Base-by-base conservation (phyloP, 352 stramenopile genomes). In the Globisporangium solare region DNA sequence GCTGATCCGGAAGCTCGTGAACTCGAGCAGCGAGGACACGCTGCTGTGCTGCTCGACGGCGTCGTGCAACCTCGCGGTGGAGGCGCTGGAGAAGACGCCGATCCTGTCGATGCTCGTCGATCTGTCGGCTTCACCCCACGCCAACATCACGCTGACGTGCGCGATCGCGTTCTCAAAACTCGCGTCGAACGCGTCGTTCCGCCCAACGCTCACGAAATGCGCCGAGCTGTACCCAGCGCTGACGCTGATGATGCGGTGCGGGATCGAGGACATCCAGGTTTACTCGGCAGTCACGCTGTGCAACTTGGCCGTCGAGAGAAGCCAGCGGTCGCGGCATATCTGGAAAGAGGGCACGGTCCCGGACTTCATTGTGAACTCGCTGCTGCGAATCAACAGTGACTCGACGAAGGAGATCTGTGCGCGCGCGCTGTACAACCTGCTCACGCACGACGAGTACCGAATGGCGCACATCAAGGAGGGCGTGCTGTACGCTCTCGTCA, bases 311-410 rank as follows among this genome's bases (percentile, higher is more conserved):
- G 84, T 89, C 10, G 83, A 92, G 59, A 71, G 73, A 32, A 74
- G 68, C 0, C 66, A 85, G 41, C 74, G 83, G 1, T 74, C 73
- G 24, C 74, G 74, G 6, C 73, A 89, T 60, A 83, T 96, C 27
- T 94, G 83, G 83, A 89, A 88, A 50, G 83, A 94, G 75, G 83
- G 83, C 37, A 94, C 83, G 0, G 82, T 94, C 24, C 79, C 80
- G 10, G 86, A 96, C 66, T 95, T 96, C 42, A 93, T 96, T 49
- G 87, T 95, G 51, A 96, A 95, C 59, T 88, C 85, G 14, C 66
- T 96, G 31, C 61, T 96, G 39, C 83, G 87, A 12, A 94, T 94
- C 67, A 96, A 96, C 67, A 93, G 79, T 55, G 82, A 91, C 50
- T 88, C 82, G 12, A 95, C 86, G 27, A 96, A 96, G 55, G 87